Percentiles rank a stretch among this genome's conserved stretches.
These are phyloP conservation scores for Microdochium nivale DNA, from an alignment of 2,329 filamentous ascomycete genomes.

Conservation along the genomic window DNA sequence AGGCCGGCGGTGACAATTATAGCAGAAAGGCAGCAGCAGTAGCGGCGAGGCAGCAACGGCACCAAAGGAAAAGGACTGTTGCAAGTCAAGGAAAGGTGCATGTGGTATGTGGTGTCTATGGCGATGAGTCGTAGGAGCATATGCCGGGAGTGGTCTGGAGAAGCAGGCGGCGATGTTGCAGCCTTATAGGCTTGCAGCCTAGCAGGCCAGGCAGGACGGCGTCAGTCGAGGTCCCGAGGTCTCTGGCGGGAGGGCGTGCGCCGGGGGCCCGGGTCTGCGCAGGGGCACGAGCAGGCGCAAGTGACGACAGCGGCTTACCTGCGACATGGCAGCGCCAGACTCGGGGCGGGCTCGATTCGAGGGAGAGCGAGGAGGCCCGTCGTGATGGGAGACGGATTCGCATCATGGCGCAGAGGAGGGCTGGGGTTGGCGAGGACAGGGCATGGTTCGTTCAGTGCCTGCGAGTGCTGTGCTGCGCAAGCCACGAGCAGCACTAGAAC, in stretches of 20 bases:
- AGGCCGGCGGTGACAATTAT: background rate
- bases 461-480: background rate
- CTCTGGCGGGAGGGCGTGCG: background rate
- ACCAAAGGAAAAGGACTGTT: background rate
- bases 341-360: background rate
- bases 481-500: background rate
- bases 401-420: background rate
- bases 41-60: background rate
- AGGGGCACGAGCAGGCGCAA: background rate
- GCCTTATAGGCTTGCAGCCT: constrained; percentile 45
- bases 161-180: constrained; percentile 33
- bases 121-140: constrained; percentile 1
- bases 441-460: background rate
- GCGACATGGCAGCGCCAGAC: background rate
- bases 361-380: background rate
- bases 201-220: constrained; percentile 13
- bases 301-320: background rate
- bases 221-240: constrained; percentile 4
- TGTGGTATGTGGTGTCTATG: background rate
- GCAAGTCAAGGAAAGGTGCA: background rate
- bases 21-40: background rate
- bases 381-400: background rate
- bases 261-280: background rate
- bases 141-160: constrained; percentile 10
- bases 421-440: no score